These are phyloP conservation scores for Suillus weaverae DNA, from an alignment of 768 basidiomycete genomes.

Conservation along the genomic window DNA sequence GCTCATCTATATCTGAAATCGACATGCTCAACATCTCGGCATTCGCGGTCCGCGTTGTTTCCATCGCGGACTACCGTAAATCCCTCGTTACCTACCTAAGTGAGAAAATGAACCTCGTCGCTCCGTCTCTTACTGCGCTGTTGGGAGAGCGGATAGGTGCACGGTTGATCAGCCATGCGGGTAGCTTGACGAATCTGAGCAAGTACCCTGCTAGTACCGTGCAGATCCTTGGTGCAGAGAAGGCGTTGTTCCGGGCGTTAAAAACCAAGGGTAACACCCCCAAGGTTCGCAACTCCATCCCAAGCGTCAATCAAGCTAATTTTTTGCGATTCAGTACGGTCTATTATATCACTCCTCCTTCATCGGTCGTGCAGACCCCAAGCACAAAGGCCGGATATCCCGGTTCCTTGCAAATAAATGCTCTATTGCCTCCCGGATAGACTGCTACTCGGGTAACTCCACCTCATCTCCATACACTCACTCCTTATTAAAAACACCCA, in stretches of 20 bases:
- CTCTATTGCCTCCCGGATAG: conserved; percentile 95
- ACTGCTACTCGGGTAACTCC: conserved; percentile 81
- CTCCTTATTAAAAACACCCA: conserved; percentile 25
- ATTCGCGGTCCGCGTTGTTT: conserved; percentile 88
- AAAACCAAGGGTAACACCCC: conserved; percentile 99
- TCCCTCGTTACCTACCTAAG: conserved; percentile 81
- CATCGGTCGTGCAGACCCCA: conserved; percentile 92
- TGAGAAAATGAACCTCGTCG: conserved; percentile 98
- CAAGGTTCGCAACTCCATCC: conserved; percentile 52
- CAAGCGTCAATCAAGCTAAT: not conserved
- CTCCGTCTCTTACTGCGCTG: conserved; percentile 87
- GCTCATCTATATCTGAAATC: conserved; percentile 84
- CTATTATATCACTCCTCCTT: conserved; percentile 97
- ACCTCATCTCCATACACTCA: not conserved
- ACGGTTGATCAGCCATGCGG: conserved; percentile 91
- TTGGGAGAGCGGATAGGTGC: conserved; percentile 93
- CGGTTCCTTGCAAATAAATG: conserved; percentile 99
- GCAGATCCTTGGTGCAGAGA: conserved; percentile 97
- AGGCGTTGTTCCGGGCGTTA: conserved; percentile 93
- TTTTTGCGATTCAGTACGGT: conserved; percentile 68
- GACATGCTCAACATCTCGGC: conserved; percentile 95
- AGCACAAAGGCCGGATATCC: conserved; percentile 96
- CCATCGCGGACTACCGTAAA: conserved; percentile 92
- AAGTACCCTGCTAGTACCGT: conserved; percentile 99
- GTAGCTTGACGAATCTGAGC: conserved; percentile 93